Percentiles rank a stretch among this genome's conserved stretches.
These are phyloP conservation scores for Pseudodiploospora longispora DNA, from an alignment of 2,329 filamentous ascomycete genomes.

Conservation along the genomic window DNA sequence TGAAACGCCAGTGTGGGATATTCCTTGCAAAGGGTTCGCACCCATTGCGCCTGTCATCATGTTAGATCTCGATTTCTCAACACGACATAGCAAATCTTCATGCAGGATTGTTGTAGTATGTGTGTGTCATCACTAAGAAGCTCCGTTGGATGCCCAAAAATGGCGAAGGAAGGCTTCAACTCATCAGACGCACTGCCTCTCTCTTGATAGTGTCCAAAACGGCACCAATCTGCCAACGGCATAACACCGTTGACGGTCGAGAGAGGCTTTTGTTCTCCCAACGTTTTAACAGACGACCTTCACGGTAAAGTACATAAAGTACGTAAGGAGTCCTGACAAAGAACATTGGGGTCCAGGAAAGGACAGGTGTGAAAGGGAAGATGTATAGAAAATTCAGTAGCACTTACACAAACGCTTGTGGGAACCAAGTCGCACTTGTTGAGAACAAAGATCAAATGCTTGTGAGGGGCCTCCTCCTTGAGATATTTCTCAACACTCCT, in stretches of 20 bases:
- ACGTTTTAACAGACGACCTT: conserved; percentile 96
- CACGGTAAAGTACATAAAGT: conserved; percentile 60
- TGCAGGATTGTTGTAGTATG: conserved; percentile 26
- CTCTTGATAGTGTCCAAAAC: conserved; percentile 83
- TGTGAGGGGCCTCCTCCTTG: conserved; percentile 86
- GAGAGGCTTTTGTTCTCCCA: conserved; percentile 76
- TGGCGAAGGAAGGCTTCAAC: conserved; percentile 80
- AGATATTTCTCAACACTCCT: conserved; percentile 77
- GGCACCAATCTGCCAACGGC: conserved; percentile 62
- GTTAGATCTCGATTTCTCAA: conserved; percentile 8
- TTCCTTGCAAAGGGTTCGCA: conserved; percentile 78
- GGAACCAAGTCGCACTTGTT: conserved; percentile 70
- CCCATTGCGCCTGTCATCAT: conserved; percentile 75
- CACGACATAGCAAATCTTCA: conserved; percentile 8
- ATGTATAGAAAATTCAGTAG: conserved; percentile 8
- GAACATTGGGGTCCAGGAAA: conserved; percentile 48
- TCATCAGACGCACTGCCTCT: conserved; percentile 80
- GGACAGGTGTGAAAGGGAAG: conserved; percentile 10
- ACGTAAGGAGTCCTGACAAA: conserved; percentile 79
- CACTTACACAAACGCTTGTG: conserved; percentile 88
- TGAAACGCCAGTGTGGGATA: conserved; percentile 94
- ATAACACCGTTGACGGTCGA: conserved; percentile 26
- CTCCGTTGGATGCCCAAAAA: conserved; percentile 53
- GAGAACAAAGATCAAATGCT: conserved; percentile 59
- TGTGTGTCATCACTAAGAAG: conserved; percentile 99